A percentile compares a stretch with the other conserved stretches of the same genome.
These are phyloP conservation scores for Periconia digitata DNA, from an alignment of 2,329 filamentous ascomycete genomes.

Conservation along the genomic window DNA sequence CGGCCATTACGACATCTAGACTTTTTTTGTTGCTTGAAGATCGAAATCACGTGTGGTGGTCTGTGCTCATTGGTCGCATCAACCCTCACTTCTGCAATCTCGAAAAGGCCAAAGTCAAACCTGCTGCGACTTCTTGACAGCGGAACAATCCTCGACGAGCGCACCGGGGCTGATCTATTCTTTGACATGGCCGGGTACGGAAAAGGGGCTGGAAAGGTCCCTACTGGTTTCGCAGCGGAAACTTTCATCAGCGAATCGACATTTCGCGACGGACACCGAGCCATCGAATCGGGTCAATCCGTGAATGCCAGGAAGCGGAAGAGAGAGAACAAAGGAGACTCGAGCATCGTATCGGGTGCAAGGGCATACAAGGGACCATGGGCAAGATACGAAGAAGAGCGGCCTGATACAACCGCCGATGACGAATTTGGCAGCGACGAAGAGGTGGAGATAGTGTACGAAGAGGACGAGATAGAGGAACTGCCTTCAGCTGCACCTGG, in stretches of 20 bases:
- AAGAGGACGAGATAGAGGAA: constrained; percentile 70
- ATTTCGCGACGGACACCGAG: constrained; percentile 84
- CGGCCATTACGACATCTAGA: too few relatives aligned
- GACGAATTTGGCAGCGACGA: constrained; percentile 66
- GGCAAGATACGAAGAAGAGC: constrained; percentile 79
- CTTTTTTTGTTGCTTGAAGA: too few relatives aligned
- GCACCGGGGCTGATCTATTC: too few relatives aligned
- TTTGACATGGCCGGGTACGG: constrained; percentile 22
- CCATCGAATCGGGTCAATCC: constrained; percentile 64
- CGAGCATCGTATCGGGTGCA: constrained; percentile 80
- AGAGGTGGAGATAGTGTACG: constrained; percentile 72
- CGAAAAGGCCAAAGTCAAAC: background rate
- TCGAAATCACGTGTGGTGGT: background rate
- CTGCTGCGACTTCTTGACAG: background rate
- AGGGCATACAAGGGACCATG: constrained; percentile 92
- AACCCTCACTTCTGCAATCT: background rate
- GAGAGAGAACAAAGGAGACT: constrained; percentile 82
- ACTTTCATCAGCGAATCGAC: constrained; percentile 87
- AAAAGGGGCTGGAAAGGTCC: constrained; percentile 45
- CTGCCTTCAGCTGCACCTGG: constrained; percentile 62
- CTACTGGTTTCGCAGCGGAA: constrained; percentile 84
- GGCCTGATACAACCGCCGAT: constrained; percentile 66
- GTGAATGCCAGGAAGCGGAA: constrained; percentile 70
- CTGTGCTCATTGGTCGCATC: background rate
- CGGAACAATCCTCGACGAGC: background rate